Conservation (phyloP, 2,329 filamentous ascomycete species). For the Aspergillus novoparasiticus region DNA sequence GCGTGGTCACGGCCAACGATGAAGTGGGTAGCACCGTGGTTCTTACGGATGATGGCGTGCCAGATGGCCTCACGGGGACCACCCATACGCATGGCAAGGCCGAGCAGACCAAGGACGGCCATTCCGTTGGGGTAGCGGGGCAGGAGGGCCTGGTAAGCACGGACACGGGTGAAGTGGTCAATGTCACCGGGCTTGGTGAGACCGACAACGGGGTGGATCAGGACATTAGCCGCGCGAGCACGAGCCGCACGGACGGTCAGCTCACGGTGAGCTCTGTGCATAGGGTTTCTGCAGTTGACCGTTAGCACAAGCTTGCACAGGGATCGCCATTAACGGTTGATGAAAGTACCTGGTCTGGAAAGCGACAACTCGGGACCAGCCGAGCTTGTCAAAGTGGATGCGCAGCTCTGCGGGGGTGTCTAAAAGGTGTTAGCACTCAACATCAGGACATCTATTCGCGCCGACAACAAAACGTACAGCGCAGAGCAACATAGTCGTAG, state of each 20-base stretch:
- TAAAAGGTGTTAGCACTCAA: constrained; percentile 33
- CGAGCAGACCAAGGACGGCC: constrained; percentile 92
- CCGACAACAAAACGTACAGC: constrained; percentile 64
- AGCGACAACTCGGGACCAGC: constrained; percentile 95
- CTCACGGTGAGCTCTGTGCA: constrained; percentile 98
- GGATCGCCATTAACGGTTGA: constrained; percentile 21
- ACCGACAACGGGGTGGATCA: constrained; percentile 98
- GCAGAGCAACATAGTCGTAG: constrained; percentile 97
- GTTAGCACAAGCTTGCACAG: constrained; percentile 2
- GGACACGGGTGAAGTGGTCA: constrained; percentile 98
- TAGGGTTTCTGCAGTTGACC: constrained; percentile 71
- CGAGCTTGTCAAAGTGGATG: constrained; percentile 98
- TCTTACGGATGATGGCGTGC: constrained; percentile 99
- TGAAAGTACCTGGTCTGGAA: constrained; percentile 75
- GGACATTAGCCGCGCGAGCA: constrained; percentile 93
- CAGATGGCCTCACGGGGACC: constrained; percentile 97
- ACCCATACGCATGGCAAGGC: constrained; percentile 98
- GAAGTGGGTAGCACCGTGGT: constrained; percentile 98
- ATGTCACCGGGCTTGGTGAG: constrained; percentile 99
- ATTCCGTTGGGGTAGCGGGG: constrained; percentile 98
- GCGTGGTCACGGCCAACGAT: constrained; percentile 98
- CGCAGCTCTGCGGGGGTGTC: constrained; percentile 93
- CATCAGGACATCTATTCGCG: not conserved
- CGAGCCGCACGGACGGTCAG: constrained; percentile 95
- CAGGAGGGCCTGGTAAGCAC: constrained; percentile 95